Evolutionary conservation across 73 alveolate species (phyloP).

Genomic region (Blepharisma japonicum): DNA sequence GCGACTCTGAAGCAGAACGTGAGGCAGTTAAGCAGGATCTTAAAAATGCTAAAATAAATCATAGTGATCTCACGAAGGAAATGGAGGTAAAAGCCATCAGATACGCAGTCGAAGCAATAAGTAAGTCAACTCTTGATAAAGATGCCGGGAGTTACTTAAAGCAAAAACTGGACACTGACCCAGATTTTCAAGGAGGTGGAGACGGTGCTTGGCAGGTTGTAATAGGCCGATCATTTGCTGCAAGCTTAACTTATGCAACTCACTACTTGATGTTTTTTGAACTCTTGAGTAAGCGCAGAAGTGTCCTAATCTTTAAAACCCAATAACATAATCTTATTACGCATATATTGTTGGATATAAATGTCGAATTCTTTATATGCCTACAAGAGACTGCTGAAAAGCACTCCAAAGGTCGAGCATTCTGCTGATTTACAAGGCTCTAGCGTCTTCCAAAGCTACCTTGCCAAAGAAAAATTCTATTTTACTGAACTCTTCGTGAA

Average conservation of each 20-base stretch:
- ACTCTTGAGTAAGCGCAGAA: constrained; percentile 43
- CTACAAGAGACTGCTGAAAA: too few relatives aligned
- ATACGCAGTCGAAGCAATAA: constrained; percentile 18
- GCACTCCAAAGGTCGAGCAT: too few relatives aligned
- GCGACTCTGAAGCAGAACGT: background rate
- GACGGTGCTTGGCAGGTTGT: constrained; percentile 69
- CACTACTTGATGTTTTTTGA: constrained; percentile 55
- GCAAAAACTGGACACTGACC: background rate
- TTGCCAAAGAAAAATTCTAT: too few relatives aligned
- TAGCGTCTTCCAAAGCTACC: too few relatives aligned
- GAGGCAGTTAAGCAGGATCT: background rate
- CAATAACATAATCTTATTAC: constrained; percentile 33
- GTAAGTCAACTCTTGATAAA: background rate
- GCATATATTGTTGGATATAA: background rate
- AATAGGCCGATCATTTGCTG: constrained; percentile 58
- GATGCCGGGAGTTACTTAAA: background rate
- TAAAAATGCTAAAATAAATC: background rate
- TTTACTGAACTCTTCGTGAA: too few relatives aligned
- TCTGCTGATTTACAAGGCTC: too few relatives aligned
- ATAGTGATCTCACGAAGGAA: background rate
- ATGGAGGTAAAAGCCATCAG: constrained; percentile 18
- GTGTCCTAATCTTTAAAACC: constrained; percentile 61
- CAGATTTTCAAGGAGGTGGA: background rate
- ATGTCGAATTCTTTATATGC: constrained; percentile 1
- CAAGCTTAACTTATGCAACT: constrained; percentile 61